phyloP scores from a whole-genome alignment of 2,329 filamentous ascomycete genomes.

The Sarocladium strictum region DNA sequence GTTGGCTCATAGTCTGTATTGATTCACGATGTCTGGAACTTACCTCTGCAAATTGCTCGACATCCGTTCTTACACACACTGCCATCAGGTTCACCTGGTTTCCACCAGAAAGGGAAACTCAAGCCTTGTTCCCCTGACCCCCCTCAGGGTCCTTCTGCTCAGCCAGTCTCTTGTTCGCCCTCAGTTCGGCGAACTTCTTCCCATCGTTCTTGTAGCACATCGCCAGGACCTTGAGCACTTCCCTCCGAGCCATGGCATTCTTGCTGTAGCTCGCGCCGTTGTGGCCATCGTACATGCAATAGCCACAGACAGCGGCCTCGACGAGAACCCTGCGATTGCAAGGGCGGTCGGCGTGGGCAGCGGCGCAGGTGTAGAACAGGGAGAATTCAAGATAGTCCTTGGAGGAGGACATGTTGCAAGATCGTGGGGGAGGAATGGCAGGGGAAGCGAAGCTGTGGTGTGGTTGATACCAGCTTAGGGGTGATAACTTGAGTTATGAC shows the following conservation, averaged over 20 bases:
- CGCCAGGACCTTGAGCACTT: background rate
- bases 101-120: no score
- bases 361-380: background rate
- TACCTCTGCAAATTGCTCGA: background rate
- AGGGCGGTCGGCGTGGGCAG: background rate
- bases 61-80: background rate
- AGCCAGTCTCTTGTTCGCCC: background rate
- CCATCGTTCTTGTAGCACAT: conserved; percentile 5
- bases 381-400: no score
- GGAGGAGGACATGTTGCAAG: no score
- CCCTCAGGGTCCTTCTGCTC: background rate
- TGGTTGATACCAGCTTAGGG: no score
- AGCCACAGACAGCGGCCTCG: background rate
- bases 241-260: background rate
- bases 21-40: background rate
- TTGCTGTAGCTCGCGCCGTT: background rate
- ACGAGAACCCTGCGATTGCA: background rate
- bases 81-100: no score
- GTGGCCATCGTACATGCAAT: conserved; percentile 4
- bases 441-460: no score
- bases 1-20: conserved; percentile 1
- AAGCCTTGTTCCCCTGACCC: background rate
- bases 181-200: background rate
- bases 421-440: no score
- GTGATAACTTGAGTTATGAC: no score